These are phyloP conservation scores for Blastocystis sp. DNA, from an alignment of 352 stramenopile genomes.

Conservation along the genomic window DNA sequence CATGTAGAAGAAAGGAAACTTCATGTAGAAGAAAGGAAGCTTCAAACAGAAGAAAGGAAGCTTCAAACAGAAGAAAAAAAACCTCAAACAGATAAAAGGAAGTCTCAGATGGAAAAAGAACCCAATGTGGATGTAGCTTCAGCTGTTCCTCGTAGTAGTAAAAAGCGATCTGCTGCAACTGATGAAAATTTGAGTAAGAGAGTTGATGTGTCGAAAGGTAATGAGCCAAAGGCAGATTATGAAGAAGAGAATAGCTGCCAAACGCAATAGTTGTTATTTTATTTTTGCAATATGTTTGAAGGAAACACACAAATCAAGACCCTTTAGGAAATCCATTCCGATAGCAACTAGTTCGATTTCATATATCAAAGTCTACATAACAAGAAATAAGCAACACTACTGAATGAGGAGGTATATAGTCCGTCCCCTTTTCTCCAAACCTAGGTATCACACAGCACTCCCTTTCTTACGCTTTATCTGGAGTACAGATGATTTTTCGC, in stretches of 20 bases:
- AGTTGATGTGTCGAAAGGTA: not conserved
- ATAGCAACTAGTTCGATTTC: conserved; percentile 40
- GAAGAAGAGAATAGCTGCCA: conserved; percentile 36
- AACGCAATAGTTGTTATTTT: conserved; percentile 5
- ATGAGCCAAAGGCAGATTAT: not conserved
- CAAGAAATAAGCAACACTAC: not conserved
- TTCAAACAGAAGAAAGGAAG: not conserved
- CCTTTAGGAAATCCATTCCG: conserved; percentile 41
- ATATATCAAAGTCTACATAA: conserved; percentile 39
- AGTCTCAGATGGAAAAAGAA: not conserved
- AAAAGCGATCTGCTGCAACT: not conserved
- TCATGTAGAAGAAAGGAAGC: not conserved
- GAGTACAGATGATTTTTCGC: conserved; percentile 59
- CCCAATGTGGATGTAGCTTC: not conserved
- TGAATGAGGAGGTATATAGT: conserved; percentile 21
- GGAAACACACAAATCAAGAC: not conserved
- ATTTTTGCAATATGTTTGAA: conserved; percentile 38
- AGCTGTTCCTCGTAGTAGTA: not conserved
- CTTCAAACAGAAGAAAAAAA: not conserved
- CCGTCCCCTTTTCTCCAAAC: conserved; percentile 51
- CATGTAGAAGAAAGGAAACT: not conserved
- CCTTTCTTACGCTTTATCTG: conserved; percentile 37
- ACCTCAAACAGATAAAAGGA: not conserved
- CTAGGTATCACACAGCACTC: not conserved
- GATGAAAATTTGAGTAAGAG: not conserved